phyloP scores from a whole-genome alignment of 1,139 yeast species.

The Sugiyamaella neomexicana region DNA sequence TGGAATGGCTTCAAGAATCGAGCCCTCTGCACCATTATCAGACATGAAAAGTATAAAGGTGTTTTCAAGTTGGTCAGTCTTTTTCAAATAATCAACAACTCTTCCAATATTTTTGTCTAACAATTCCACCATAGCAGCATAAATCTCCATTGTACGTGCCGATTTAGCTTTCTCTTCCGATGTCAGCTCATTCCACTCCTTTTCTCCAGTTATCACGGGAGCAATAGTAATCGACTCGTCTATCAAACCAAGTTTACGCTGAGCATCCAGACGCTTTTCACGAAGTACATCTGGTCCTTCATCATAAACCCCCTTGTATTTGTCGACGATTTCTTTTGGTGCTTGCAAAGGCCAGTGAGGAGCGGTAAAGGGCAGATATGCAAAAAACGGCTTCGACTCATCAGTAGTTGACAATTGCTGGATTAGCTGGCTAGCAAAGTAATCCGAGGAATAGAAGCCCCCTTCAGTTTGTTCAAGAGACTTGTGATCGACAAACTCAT shows the following conservation, averaged over 20 bases:
- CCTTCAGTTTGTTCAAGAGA: constrained; percentile 14
- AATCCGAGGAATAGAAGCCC: constrained; percentile 50
- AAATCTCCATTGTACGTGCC: constrained; percentile 52
- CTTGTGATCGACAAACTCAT: constrained; percentile 33
- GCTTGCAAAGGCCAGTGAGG: constrained; percentile 66
- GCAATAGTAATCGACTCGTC: constrained; percentile 49
- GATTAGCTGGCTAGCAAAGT: constrained; percentile 48
- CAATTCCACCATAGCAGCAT: constrained; percentile 61
- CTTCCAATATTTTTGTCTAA: constrained; percentile 53
- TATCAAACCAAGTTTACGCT: constrained; percentile 48
- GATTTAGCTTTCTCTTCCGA: constrained; percentile 43
- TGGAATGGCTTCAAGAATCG: constrained; percentile 56
- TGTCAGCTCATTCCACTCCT: constrained; percentile 47
- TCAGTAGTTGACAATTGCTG: constrained; percentile 40
- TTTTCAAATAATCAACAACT: constrained; percentile 45
- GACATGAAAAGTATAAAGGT: constrained; percentile 58
- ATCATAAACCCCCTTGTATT: constrained; percentile 52
- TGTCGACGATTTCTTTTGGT: constrained; percentile 48
- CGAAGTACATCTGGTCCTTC: constrained; percentile 52
- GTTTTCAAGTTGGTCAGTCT: constrained; percentile 49
- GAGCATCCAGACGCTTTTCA: constrained; percentile 43
- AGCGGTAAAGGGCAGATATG: constrained; percentile 55
- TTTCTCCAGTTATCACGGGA: constrained; percentile 45
- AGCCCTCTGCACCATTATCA: constrained; percentile 63
- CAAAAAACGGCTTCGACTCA: constrained; percentile 49